Evolutionary conservation across 2,329 filamentous ascomycete species (phyloP), one percentile per base, ranked within the genome.

Genomic region (Hirsutella minnesotensis): DNA sequence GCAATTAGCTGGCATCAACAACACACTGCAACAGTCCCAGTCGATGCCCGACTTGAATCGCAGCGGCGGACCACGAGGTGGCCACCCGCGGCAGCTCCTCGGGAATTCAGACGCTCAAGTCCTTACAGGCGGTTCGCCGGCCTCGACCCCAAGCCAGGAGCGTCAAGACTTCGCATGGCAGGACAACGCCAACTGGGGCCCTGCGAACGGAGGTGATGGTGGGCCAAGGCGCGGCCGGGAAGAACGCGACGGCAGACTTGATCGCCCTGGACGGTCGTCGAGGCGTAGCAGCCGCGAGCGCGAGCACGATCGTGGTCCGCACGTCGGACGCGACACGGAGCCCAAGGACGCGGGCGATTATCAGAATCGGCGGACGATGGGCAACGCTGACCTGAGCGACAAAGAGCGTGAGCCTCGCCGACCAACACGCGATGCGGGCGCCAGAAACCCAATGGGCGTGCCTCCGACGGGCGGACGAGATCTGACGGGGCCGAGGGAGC

Each of bases 1-100:
- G 44, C 74, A 80, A 50, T 62, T 81, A 24, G 70, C 70, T 12
- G 71, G 73, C 38, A 80, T 82, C 46, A 77, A 79, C 50, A 77
- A 61, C 47, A 75, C 69, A 40, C 64, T 79, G 4, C 70, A 73
- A 49, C 69, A 74, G 55, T 67, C 68, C 1, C 70, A 69, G 53
- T 54, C 52, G 49, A 65, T 53, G 62, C 63, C 55, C 1, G 61
- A 63, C 1, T 40, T 48, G 30, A 58, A 54, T 20, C 63, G 61
- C 21, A 61, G 59, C 24, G 64, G 60, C 37, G 61, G 62, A 12
- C 40, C 48, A 24, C 52, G 62, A 44, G 47, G 62, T 47, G 55
- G 56, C 49, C 60, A 63, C 52, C 47, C 62, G 22, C 57, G 67
- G 13, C 62, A 61, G 41, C 68, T 65, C 44, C 53, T 77, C 30